phyloP scores from a whole-genome alignment of 2,329 filamentous ascomycete genomes.

The Aspergillus pseudoterreus region DNA sequence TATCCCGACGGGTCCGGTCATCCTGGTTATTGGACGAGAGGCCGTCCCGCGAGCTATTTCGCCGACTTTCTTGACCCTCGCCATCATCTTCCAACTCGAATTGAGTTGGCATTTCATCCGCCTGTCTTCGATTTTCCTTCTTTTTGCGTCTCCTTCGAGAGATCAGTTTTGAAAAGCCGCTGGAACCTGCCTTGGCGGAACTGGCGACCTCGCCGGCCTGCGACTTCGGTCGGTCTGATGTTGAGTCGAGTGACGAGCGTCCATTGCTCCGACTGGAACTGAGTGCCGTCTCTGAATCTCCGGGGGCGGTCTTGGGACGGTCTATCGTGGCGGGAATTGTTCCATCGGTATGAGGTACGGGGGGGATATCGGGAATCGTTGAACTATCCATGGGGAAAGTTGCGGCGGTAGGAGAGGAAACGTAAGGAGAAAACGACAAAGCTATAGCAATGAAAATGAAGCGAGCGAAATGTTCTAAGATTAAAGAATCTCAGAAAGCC shows the following conservation, averaged over 20 bases:
- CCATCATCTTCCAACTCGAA: conserved; percentile 19
- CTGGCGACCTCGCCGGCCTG: conserved; percentile 35
- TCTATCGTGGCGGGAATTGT: conserved; percentile 32
- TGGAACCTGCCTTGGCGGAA: conserved; percentile 36
- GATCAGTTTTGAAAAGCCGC: conserved; percentile 51
- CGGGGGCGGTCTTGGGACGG: conserved; percentile 35
- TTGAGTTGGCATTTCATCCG: conserved; percentile 22
- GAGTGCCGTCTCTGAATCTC: conserved; percentile 29
- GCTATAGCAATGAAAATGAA: not conserved
- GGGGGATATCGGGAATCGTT: conserved; percentile 21
- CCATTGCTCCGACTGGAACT: conserved; percentile 27
- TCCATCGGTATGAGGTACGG: conserved; percentile 32
- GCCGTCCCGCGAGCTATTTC: conserved; percentile 24
- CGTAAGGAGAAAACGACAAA: not conserved
- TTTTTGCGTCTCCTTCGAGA: conserved; percentile 44
- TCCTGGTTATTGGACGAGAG: conserved; percentile 23
- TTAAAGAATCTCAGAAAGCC: not conserved
- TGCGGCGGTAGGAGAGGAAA: not conserved
- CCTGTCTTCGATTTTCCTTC: conserved; percentile 21
- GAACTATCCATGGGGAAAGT: conserved; percentile 32
- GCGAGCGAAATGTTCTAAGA: not conserved
- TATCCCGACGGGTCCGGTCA: conserved; percentile 18
- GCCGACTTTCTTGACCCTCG: conserved; percentile 19
- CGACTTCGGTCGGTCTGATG: conserved; percentile 34
- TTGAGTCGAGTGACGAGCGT: conserved; percentile 38